These are phyloP conservation scores for Termitomyces sp. DNA, from an alignment of 1,284 basidiomycete genomes.

Conservation along the genomic window DNA sequence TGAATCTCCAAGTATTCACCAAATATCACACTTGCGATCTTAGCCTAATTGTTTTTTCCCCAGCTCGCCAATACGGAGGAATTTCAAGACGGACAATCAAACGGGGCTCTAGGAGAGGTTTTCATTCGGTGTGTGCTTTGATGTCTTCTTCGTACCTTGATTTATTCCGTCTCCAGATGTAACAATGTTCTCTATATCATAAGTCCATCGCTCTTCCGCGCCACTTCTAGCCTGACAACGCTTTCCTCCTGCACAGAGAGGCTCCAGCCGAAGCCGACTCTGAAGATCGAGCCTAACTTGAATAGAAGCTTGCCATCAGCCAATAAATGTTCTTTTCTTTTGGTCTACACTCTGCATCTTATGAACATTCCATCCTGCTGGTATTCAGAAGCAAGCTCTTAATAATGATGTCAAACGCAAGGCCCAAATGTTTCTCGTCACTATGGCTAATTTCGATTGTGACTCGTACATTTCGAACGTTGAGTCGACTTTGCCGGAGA, in stretches of 20 bases:
- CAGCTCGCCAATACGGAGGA: constrained; percentile 98
- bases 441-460: not conserved
- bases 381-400: not conserved
- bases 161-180: constrained; percentile 28
- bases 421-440: not conserved
- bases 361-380: not conserved
- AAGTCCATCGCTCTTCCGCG: constrained; percentile 39
- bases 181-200: constrained; percentile 95
- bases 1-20: constrained; percentile 88
- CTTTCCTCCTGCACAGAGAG: constrained; percentile 55
- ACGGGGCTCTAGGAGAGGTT: constrained; percentile 95
- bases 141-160: constrained; percentile 3
- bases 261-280: constrained; percentile 41
- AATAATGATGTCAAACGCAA: not conserved
- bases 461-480: not conserved
- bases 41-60: not conserved
- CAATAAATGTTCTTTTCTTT: not conserved
- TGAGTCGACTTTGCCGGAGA: no score
- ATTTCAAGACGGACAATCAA: constrained; percentile 94
- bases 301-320: not conserved
- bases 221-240: constrained; percentile 23
- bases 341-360: not conserved
- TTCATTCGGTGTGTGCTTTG: constrained; percentile 79
- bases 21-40: constrained; percentile 3
- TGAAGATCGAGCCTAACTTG: constrained; percentile 6